These are phyloP conservation scores for Eremochloa ophiuroides DNA, from an alignment of 176 grass and related monocot species.

Conservation along the genomic window DNA sequence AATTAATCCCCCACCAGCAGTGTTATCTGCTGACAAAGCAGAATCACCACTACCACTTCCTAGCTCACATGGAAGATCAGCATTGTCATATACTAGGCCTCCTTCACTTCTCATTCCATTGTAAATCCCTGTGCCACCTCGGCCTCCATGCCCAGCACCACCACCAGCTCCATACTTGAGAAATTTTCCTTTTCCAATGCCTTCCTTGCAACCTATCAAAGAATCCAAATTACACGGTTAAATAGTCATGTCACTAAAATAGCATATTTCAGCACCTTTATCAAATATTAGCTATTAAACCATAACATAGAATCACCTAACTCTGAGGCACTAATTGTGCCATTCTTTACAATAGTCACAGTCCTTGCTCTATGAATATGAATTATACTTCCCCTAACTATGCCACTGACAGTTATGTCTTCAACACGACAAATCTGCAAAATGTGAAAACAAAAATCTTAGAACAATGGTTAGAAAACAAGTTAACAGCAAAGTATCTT, in stretches of 20 bases:
- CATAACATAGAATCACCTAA: constrained; percentile 86
- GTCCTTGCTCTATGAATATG: constrained; percentile 99
- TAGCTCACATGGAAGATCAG: constrained; percentile 95
- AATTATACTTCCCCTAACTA: constrained; percentile 85
- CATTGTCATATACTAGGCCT: constrained; percentile 67
- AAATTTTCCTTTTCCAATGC: constrained; percentile 83
- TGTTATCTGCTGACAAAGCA: constrained; percentile 50
- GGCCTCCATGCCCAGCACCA: constrained; percentile 95
- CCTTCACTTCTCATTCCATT: constrained; percentile 73
- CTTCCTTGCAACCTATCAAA: constrained; percentile 83
- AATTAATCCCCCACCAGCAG: constrained; percentile 88
- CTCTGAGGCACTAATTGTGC: constrained; percentile 93
- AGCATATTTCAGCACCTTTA: constrained; percentile 4
- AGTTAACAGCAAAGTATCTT: background rate
- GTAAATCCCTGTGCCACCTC: constrained; percentile 74
- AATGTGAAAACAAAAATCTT: background rate
- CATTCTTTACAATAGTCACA: constrained; percentile 59
- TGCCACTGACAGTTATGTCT: constrained; percentile 76
- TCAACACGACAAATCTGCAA: constrained; percentile 96
- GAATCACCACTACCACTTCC: constrained; percentile 88
- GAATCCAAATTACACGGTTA: constrained; percentile 14
- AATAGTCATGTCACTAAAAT: constrained; percentile 24
- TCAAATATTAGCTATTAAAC: constrained; percentile 6
- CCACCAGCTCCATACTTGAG: constrained; percentile 79
- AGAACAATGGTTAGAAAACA: background rate